These are phyloP conservation scores for Pyrenochaeta sp. DNA, from an alignment of 2,329 filamentous ascomycete genomes.

Conservation along the genomic window DNA sequence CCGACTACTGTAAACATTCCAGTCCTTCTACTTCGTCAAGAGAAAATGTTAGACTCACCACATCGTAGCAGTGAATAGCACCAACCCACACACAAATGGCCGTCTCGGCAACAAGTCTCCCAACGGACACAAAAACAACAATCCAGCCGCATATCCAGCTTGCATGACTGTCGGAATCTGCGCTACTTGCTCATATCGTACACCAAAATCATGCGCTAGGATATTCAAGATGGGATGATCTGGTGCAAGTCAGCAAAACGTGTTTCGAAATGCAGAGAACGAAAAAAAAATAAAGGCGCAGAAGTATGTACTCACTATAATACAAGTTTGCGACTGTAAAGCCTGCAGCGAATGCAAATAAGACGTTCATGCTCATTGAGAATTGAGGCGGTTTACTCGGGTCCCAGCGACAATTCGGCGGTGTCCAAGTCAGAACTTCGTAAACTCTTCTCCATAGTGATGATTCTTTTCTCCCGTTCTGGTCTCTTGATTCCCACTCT, in stretches of 20 bases:
- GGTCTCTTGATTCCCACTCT: neutral
- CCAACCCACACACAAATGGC: constrained; percentile 72
- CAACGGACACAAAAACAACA: constrained; percentile 78
- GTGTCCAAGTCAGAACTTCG: constrained; percentile 64
- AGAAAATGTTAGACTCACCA: constrained; percentile 61
- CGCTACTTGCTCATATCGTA: constrained; percentile 73
- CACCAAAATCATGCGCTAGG: constrained; percentile 74
- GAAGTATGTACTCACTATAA: constrained; percentile 59
- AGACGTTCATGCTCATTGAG: constrained; percentile 71
- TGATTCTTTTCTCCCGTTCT: neutral
- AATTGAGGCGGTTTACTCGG: constrained; percentile 72
- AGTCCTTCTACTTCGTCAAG: too few relatives aligned
- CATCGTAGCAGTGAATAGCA: constrained; percentile 72
- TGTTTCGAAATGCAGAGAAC: too few relatives aligned
- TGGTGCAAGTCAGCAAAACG: too few relatives aligned
- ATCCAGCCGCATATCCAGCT: constrained; percentile 77
- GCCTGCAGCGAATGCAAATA: constrained; percentile 73
- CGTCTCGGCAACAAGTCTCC: constrained; percentile 74
- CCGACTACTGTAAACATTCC: too few relatives aligned
- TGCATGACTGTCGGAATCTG: constrained; percentile 79
- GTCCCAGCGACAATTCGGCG: constrained; percentile 73
- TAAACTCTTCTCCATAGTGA: constrained; percentile 32
- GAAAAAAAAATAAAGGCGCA: too few relatives aligned
- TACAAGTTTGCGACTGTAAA: constrained; percentile 85
- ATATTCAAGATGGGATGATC: constrained; percentile 79